Base-by-base conservation (phyloP, 1,284 basidiomycete species). In the Chalciporus piperatoides region DNA sequence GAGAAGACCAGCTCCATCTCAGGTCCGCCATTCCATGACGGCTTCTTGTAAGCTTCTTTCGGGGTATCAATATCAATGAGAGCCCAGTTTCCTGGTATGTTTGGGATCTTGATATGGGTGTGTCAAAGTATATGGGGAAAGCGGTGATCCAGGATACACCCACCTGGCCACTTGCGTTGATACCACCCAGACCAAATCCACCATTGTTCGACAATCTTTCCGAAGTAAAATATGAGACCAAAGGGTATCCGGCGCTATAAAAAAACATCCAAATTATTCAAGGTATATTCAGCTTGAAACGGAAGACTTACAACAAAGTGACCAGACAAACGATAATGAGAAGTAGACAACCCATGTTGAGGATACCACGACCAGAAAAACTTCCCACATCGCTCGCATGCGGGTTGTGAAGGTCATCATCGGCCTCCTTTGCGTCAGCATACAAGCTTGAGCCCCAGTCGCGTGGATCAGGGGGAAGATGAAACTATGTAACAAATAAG, bases 11-110 rank as follows among this genome's bases (percentile, higher is more conserved):
- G 69, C 9, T 74, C 64, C 64, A 73, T 61, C 27, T 77, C 56
- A 6, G 76, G 68, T 2, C 77, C 76, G 49, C 81, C 79, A 41
- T 65, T 68, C 58, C 67, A 73, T 37, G 82, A 83, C 0, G 64
- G 59, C 45, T 75, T 77, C 1, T 68, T 74, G 58, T 78, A 73
- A 10, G 69, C 80, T 0, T 75, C 73, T 47, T 70, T 54, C 2
- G 86, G 86, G 0, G 86, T 89, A 48, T 86, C 81, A 4, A 72
- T 55, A 63, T 90, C 86, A 53, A 90, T 80, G 27, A 86, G 71
- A 14, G 74, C 77, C 52, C 77, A 79, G 54, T 83, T 78, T 37
- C 80, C 79, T 0, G 71, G 63, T 28, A 81, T 69, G 17, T 66
- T 62, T 14, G 77, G 79, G 42, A 81, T 60, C 80, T 81, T 53